Evolutionary conservation across 1,284 basidiomycete genomes (phyloP).

Genomic region (Heterobasidion parviporum): DNA sequence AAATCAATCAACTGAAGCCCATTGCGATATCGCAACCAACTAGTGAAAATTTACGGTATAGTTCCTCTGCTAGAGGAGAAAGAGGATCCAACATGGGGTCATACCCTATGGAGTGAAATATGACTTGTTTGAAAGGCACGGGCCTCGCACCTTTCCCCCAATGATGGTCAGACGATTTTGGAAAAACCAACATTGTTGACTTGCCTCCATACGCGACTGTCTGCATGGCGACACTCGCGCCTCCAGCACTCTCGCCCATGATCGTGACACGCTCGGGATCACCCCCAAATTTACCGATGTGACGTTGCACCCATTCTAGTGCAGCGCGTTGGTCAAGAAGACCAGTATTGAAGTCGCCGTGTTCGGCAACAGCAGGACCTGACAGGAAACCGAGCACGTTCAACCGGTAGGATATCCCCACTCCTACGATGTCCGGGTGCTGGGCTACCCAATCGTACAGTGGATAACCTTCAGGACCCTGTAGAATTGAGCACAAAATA

Average conservation of each 20-base stretch:
- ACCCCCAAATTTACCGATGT: constrained; percentile 35
- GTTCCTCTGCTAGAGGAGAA: constrained; percentile 19
- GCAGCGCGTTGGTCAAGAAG: constrained; percentile 38
- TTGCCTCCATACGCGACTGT: constrained; percentile 32
- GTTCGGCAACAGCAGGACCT: constrained; percentile 16
- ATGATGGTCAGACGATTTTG: too few species aligned
- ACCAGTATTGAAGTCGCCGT: constrained; percentile 33
- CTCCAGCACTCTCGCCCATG: constrained; percentile 37
- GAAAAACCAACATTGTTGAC: neutral
- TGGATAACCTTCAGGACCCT: neutral
- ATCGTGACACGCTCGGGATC: constrained; percentile 32
- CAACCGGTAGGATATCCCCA: constrained; percentile 48
- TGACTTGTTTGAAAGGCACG: constrained; percentile 29
- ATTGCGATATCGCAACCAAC: neutral
- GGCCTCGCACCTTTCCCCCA: constrained; percentile 21
- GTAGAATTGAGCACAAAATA: neutral
- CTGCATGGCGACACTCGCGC: constrained; percentile 35
- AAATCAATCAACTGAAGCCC: neutral
- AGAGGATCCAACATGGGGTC: constrained; percentile 24
- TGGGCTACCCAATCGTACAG: constrained; percentile 43
- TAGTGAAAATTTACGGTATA: constrained; percentile 22
- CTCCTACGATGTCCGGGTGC: constrained; percentile 40
- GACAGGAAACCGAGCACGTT: constrained; percentile 47
- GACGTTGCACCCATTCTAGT: constrained; percentile 36
- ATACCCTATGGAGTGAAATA: constrained; percentile 35